phyloP scores from a whole-genome alignment of 768 basidiomycete species.

The Kwoniella dendrophila region DNA sequence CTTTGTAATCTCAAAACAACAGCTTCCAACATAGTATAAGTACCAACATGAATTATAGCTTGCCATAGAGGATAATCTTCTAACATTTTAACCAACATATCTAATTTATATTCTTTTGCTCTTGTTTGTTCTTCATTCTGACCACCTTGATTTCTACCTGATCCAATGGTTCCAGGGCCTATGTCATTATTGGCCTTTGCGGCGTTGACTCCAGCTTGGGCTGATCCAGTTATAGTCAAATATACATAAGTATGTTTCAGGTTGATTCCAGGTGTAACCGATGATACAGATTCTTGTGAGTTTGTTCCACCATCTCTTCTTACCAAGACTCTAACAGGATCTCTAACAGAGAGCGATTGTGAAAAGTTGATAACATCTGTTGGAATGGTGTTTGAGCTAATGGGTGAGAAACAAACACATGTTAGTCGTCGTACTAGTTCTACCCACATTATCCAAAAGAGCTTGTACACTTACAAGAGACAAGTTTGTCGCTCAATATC shows the following conservation, averaged over 20 bases:
- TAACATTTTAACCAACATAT: slow-evolving; percentile 80
- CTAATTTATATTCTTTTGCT: slow-evolving; percentile 61
- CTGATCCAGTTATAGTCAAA: slow-evolving; percentile 76
- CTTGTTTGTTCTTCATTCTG: slow-evolving; percentile 49
- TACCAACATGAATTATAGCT: slow-evolving; percentile 54
- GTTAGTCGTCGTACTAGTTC: no score
- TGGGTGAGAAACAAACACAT: slow-evolving; percentile 60
- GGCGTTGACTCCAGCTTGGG: slow-evolving; percentile 66
- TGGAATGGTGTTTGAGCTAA: slow-evolving; percentile 95
- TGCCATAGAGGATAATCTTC: slow-evolving; percentile 56
- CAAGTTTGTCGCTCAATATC: slow-evolving; percentile 53
- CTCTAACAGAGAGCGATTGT: slow-evolving; percentile 85
- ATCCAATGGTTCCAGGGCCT: slow-evolving; percentile 80
- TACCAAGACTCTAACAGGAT: slow-evolving; percentile 97
- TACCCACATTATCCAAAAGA: not conserved
- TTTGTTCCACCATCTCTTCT: slow-evolving; percentile 63
- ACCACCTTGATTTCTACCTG: slow-evolving; percentile 64
- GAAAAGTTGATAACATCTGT: slow-evolving; percentile 92
- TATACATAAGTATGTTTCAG: slow-evolving; percentile 96
- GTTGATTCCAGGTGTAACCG: slow-evolving; percentile 49
- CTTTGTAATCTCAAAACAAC: slow-evolving; percentile 63
- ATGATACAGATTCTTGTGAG: slow-evolving; percentile 50
- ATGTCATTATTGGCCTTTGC: slow-evolving; percentile 53
- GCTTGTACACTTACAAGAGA: slow-evolving; percentile 46
- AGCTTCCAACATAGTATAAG: slow-evolving; percentile 51